Base-by-base conservation (phyloP, 2,329 filamentous ascomycete genomes). In the Diplodia mutila region DNA sequence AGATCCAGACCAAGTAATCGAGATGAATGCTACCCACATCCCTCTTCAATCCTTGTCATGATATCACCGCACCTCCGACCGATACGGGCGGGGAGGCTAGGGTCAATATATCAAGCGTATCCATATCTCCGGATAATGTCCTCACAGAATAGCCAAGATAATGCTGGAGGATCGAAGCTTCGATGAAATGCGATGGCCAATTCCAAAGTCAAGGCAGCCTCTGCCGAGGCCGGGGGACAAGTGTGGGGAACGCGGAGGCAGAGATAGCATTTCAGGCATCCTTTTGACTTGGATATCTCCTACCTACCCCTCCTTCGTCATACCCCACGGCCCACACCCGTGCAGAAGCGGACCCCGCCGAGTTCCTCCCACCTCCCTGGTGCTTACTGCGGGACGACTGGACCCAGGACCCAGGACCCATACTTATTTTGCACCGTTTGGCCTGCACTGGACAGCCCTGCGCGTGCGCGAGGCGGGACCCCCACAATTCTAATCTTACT, bases 251-350 rank as follows among this genome's bases (percentile, higher is more conserved):
- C 21, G 34, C n/a, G 46, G 18, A 16, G 25, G 46, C 23, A 49
- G 39, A 61, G 39, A 61, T 61, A 61, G 57, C 39, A 49, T 29
- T 48, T 61, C 29, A 61, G 57, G 39, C 57, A 48, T 49, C 57
- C 25, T 42, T 25, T 23, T 42, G 21, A 21, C n/a, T 39, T 61
- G 46, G 16, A 42, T 27, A 25, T 29, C 39, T 25, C 9, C 46
- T 61, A 32, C 9, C 46, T 61, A 32, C 54, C 37, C 34, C 54
- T 55, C 54, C 25, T 61, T 61, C 55, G 55, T 61, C 55, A 61
- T 61, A 61, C 39, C 57, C 57, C 39, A 61, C 57, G 25, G 37
- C 23, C n/a, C 37, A 25, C 37, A 25, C 39, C 18, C 39, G 39
- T 46, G 39, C 39, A 46, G 39, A 46, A 61, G 55, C 55, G 34